These are phyloP conservation scores for Tolypocladium capitatum DNA, from an alignment of 2,329 filamentous ascomycete genomes.

Conservation along the genomic window DNA sequence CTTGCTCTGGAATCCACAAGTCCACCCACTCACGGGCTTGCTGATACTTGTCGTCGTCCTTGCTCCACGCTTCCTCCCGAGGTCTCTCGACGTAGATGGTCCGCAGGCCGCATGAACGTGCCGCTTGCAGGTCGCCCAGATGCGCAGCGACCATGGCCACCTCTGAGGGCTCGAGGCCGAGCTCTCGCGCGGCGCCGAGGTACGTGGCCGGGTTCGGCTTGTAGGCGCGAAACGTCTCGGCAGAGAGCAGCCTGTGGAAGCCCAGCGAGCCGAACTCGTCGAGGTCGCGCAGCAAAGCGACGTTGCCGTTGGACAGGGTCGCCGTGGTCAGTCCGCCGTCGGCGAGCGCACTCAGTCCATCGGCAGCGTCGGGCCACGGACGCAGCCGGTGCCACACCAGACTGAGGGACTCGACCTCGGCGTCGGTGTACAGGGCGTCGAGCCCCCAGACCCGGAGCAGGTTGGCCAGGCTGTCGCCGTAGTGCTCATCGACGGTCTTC, in stretches of 20 bases:
- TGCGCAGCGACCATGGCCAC: constrained; percentile 72
- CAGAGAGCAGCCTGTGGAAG: constrained; percentile 50
- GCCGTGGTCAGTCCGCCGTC: constrained; percentile 37
- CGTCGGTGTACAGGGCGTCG: constrained; percentile 43
- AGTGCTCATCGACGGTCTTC: constrained; percentile 61
- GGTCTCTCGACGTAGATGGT: constrained; percentile 63
- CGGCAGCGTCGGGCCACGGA: constrained; percentile 53
- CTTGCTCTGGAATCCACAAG: constrained; percentile 21
- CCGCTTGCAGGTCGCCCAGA: constrained; percentile 53
- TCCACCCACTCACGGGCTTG: constrained; percentile 33
- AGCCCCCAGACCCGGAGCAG: constrained; percentile 46
- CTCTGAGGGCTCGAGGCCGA: constrained; percentile 44
- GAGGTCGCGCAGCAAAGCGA: constrained; percentile 52
- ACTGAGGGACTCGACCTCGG: constrained; percentile 50
- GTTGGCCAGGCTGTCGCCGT: constrained; percentile 45
- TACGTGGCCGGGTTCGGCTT: constrained; percentile 61
- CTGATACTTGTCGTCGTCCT: constrained; percentile 34
- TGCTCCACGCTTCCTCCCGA: constrained; percentile 49
- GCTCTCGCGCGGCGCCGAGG: constrained; percentile 46
- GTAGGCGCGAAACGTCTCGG: constrained; percentile 60
- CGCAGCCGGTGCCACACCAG: constrained; percentile 59
- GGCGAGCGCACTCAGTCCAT: constrained; percentile 43
- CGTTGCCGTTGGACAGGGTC: constrained; percentile 66
- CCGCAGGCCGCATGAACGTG: constrained; percentile 48
- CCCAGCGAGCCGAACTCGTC: constrained; percentile 41